Evolutionary conservation across 305 asterid genomes (phyloP).

Genomic region (Withania somnifera): DNA sequence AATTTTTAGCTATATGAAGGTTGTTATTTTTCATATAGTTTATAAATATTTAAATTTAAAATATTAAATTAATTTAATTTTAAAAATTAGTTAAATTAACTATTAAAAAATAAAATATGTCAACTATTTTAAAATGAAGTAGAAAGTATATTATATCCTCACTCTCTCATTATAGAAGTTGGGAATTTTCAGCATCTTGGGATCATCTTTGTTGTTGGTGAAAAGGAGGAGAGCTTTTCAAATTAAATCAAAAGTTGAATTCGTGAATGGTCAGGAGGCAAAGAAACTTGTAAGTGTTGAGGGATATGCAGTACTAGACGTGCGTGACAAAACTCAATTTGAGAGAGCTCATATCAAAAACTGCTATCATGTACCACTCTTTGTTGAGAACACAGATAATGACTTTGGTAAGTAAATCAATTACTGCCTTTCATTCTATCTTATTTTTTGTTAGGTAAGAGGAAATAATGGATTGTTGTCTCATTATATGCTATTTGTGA

Average conservation of each 20-base stretch:
- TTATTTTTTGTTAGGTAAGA: no score
- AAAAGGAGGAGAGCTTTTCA: constrained; percentile 25
- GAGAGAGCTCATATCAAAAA: constrained; percentile 74
- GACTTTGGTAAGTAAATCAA: constrained; percentile 41
- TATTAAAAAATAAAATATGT: no score
- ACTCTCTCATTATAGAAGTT: no score
- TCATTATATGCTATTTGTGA: no score
- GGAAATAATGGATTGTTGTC: no score
- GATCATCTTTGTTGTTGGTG: constrained; percentile 28
- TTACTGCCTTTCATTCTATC: background rate
- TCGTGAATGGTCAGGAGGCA: constrained; percentile 60
- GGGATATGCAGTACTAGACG: constrained; percentile 68
- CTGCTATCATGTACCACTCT: constrained; percentile 69
- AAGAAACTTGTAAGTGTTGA: constrained; percentile 59
- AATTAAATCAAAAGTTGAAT: constrained; percentile 54
- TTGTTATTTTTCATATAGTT: no score
- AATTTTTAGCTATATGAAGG: no score
- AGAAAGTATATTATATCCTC: no score
- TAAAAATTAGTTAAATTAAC: no score
- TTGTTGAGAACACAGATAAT: constrained; percentile 71
- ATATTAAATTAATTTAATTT: no score
- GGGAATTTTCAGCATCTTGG: constrained; percentile 36
- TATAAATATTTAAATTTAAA: no score
- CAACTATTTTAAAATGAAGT: no score
- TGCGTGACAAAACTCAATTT: constrained; percentile 66